A percentile compares a stretch with the other conserved stretches of the same genome.
Conservation (phyloP, 164 flowering plant species). For the Cinnamomum micranthum region DNA sequence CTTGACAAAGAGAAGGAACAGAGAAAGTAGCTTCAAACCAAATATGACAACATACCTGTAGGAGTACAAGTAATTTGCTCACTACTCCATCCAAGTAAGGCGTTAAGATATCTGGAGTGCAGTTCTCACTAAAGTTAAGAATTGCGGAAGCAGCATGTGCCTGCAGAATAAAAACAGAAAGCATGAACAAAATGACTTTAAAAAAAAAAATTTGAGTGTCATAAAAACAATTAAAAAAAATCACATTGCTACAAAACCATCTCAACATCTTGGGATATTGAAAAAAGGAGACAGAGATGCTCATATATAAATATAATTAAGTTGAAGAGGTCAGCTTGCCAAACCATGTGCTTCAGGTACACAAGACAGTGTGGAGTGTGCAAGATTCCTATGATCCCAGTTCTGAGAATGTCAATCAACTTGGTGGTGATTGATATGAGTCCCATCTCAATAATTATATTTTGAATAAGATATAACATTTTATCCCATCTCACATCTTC, state of each 20-base stretch:
- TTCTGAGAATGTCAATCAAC: no score
- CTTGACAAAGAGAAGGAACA: neutral
- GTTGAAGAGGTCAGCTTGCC: neutral
- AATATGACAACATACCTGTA: constrained; percentile 52
- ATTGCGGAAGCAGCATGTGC: constrained; percentile 99
- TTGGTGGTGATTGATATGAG: no score
- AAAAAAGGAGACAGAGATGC: neutral
- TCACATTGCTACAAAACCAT: neutral
- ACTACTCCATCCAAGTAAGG: constrained; percentile 94
- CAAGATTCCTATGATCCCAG: no score
- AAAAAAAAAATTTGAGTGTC: no score
- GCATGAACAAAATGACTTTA: neutral
- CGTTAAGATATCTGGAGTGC: constrained; percentile 90
- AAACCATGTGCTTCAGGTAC: neutral
- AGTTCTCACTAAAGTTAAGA: constrained; percentile 97
- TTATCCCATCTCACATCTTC: no score
- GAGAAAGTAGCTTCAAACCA: neutral
- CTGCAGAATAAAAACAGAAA: constrained; percentile 30
- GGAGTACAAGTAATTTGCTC: constrained; percentile 84
- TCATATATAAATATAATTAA: no score
- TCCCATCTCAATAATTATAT: no score
- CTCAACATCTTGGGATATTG: no score
- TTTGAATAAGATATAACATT: no score
- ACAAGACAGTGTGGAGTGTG: neutral
- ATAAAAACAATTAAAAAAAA: neutral